These are phyloP conservation scores for Phaseolus lunatus DNA, from an alignment of 306 rosid genomes.

Conservation along the genomic window DNA sequence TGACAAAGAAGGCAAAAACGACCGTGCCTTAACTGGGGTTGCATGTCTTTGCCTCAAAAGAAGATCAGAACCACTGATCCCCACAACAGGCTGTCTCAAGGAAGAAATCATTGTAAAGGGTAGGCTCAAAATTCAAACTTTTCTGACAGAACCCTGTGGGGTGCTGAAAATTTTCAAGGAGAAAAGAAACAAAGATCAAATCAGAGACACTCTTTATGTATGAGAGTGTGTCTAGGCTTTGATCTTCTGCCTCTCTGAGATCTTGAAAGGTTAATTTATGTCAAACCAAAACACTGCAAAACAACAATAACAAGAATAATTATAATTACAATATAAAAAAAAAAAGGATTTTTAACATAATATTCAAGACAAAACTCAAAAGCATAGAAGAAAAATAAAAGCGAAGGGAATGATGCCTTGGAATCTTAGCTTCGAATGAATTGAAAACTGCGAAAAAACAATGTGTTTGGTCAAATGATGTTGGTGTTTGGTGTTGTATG, in stretches of 20 bases:
- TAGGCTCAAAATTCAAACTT: conserved; percentile 37
- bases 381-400: background rate
- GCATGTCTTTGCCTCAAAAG: conserved; percentile 45
- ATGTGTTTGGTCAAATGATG: conserved; percentile 30
- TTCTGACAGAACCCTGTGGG: conserved; percentile 39
- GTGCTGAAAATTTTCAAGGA: conserved; percentile 21
- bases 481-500: background rate
- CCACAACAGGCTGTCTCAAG: conserved; percentile 52
- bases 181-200: background rate
- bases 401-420: conserved; percentile 44
- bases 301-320: background rate
- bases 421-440: conserved; percentile 31
- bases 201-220: conserved; percentile 33
- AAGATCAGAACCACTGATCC: conserved; percentile 48
- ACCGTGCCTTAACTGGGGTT: conserved; percentile 39
- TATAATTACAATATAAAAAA: background rate
- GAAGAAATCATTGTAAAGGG: conserved; percentile 53
- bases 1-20: conserved; percentile 41
- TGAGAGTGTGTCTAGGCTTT: conserved; percentile 10
- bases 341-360: background rate
- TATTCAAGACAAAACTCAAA: background rate
- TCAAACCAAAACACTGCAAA: conserved; percentile 28
- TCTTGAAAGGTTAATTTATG: conserved; percentile 42
- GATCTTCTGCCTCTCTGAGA: conserved; percentile 43
- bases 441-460: background rate